phyloP scores from a whole-genome alignment of 2,329 filamentous ascomycete species.

The Calonectria ilicicola region DNA sequence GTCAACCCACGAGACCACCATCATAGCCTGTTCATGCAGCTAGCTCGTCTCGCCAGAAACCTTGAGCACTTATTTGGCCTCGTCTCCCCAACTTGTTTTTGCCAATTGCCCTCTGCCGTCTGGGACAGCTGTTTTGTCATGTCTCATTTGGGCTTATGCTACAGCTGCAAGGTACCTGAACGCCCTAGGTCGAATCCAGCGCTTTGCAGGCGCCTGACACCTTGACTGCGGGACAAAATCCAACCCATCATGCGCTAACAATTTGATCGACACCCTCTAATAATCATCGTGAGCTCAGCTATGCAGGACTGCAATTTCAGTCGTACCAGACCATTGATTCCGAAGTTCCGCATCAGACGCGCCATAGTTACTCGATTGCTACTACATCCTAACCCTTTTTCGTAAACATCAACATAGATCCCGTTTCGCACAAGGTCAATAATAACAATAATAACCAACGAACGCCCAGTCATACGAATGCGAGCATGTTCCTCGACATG shows the following conservation, averaged over 20 bases:
- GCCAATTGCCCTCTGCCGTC: not conserved
- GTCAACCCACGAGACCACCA: slow-evolving; percentile 7
- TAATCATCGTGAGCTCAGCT: not conserved
- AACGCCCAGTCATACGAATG: not conserved
- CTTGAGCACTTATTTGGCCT: not conserved
- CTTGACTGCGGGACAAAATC: slow-evolving; percentile 1
- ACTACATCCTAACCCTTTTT: not conserved
- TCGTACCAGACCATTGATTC: not conserved
- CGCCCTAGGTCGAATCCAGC: not conserved
- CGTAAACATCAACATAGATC: not conserved
- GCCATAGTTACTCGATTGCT: not conserved
- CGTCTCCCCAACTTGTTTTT: not conserved
- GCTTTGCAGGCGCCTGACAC: slow-evolving; percentile 4
- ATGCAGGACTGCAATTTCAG: not conserved
- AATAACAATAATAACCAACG: no score
- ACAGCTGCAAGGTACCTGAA: not conserved
- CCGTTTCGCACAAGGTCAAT: not conserved
- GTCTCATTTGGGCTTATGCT: not conserved
- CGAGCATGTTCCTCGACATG: not conserved
- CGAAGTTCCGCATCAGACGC: not conserved
- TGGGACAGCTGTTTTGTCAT: not conserved
- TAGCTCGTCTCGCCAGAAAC: not conserved
- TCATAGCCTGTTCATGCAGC: slow-evolving; percentile 17
- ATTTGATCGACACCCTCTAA: not conserved
- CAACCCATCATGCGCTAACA: not conserved